Base-by-base conservation (phyloP, 805 yeast genomes). In the Geotrichum ghanense region DNA sequence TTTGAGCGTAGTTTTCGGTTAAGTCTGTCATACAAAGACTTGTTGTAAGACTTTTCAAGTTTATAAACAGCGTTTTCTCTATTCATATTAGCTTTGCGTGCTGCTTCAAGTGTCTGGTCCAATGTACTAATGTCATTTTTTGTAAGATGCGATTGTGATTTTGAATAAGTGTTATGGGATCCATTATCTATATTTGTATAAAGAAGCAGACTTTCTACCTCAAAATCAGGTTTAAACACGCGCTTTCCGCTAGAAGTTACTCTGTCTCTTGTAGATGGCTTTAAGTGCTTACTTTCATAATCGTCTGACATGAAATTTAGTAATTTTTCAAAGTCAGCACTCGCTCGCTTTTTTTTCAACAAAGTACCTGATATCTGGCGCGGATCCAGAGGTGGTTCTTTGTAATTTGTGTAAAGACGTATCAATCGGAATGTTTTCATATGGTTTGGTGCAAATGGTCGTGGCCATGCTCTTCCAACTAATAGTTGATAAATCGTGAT, bases 31-130 rank as follows among this genome's bases (percentile, higher is more conserved):
- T n/a, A n/a, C n/a, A n/a, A n/a, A n/a, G n/a, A n/a, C n/a, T 64
- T 54, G 9, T 49, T 45, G 16, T 61, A 55, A 7, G 50, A 35
- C 52, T 64, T 61, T 39, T 66, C 61, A 31, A 54, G 64, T 37
- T 75, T 68, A 74, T 77, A 75, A 45, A 76, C 81, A 49, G 79
- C 37, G 69, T 67, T 34, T 64, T 56, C 42, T 72, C 73, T 31
- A 78, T 68, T 54, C 74, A 75, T 37, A 65, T 55, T 34, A 65
- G 64, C 48, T 74, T 75, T 31, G 70, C 71, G 25, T 65, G 65
- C 17, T 52, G 43, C 20, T 69, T 64, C 58, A 31, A 79, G 62
- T 45, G 70, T 74, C 0, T 50, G 51, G 52, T 75, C 74, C 20
- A 78, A 27, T 53, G 53, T 52, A 49, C 55, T 39, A 59, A 45